Percentiles rank a stretch among this genome's conserved stretches.
Evolutionary conservation across 345 rosid species (phyloP).

Genomic region (Kernera saxatilis): DNA sequence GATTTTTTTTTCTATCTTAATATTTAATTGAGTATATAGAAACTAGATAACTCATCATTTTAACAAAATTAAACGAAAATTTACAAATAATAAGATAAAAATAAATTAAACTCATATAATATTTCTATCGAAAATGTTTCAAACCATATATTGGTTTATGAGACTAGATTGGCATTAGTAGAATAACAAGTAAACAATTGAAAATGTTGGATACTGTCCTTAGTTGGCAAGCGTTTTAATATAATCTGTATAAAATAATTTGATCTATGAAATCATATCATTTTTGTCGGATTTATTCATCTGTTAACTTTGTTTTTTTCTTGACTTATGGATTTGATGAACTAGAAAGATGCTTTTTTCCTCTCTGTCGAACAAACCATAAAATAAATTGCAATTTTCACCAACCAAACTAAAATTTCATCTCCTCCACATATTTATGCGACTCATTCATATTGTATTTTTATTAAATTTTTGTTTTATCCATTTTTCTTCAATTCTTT

Average conservation of each 20-base stretch:
- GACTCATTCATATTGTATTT: background rate
- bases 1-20: too few species aligned
- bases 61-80: too few species aligned
- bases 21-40: too few species aligned
- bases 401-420: conserved; percentile 10
- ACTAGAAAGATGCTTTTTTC: background rate
- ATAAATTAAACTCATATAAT: too few species aligned
- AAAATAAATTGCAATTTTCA: background rate
- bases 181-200: background rate
- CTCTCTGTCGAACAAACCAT: conserved; percentile 5
- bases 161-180: too few species aligned
- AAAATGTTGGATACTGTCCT: background rate
- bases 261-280: conserved; percentile 2
- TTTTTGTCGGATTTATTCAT: conserved; percentile 11
- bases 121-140: too few species aligned
- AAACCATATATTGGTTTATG: too few species aligned
- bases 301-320: background rate
- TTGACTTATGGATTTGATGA: background rate
- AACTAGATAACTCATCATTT: too few species aligned
- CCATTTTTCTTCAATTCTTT: background rate
- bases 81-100: too few species aligned
- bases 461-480: background rate
- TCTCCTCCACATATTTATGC: background rate
- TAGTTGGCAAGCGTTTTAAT: background rate
- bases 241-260: background rate